These are phyloP conservation scores for Pezicula rhizophila DNA, from an alignment of 2,329 filamentous ascomycete species.

Conservation along the genomic window DNA sequence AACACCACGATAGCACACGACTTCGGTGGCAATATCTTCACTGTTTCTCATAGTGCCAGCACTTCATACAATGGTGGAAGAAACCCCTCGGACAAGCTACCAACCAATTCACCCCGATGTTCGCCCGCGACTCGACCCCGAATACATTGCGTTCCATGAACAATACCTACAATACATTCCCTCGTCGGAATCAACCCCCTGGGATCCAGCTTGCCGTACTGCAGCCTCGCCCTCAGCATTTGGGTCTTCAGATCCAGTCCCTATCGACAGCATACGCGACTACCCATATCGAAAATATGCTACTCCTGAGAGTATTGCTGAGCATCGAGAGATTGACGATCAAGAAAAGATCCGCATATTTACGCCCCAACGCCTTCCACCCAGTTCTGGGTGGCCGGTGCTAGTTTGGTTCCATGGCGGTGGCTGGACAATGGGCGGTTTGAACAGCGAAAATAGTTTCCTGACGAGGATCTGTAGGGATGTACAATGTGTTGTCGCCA, in stretches of 20 bases:
- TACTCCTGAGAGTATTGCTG: no score
- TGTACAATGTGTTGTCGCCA: slow-evolving; percentile 42
- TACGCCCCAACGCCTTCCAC: slow-evolving; percentile 37
- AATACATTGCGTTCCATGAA: slow-evolving; percentile 12
- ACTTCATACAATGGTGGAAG: background rate
- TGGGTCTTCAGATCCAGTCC: slow-evolving; percentile 39
- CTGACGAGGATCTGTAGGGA: slow-evolving; percentile 44
- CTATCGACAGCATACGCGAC: slow-evolving; percentile 34
- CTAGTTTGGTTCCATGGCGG: slow-evolving; percentile 51
- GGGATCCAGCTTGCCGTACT: slow-evolving; percentile 27
- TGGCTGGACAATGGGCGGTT: slow-evolving; percentile 50
- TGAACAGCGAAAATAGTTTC: slow-evolving; percentile 49
- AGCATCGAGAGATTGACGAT: slow-evolving; percentile 29
- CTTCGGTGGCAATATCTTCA: background rate
- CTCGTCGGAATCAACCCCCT: slow-evolving; percentile 28
- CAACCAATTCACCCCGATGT: slow-evolving; percentile 10
- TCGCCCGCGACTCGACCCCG: slow-evolving; percentile 6
- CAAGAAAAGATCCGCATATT: slow-evolving; percentile 40
- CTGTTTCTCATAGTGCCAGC: no score
- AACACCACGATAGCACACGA: background rate
- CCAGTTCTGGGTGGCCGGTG: slow-evolving; percentile 44
- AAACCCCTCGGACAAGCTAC: background rate
- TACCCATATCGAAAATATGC: background rate
- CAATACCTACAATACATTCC: slow-evolving; percentile 43
- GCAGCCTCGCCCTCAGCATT: slow-evolving; percentile 32